Base-by-base conservation (phyloP, 352 stramenopile genomes). In the Phytopythium chamaehyphon region DNA sequence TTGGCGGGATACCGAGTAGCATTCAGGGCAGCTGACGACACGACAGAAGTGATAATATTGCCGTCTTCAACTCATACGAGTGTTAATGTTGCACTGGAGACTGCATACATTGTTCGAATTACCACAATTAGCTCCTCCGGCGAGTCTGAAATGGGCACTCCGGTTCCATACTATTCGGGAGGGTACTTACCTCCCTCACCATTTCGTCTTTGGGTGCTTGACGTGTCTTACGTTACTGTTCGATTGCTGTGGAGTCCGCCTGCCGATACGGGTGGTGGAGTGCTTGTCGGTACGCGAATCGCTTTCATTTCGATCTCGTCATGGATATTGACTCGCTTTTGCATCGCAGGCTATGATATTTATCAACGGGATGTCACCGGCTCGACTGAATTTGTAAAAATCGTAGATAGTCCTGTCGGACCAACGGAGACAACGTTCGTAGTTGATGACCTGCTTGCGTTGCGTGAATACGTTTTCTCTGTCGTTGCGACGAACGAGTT, bases 401-500 rank as follows among this genome's bases (percentile, higher is more conserved):
- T 73, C 21, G 74, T 71, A 42, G 55, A 79, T 12, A 61, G 61
- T 8, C 54, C 43, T 0, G 54, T 31, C 22, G 23, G 51, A 14
- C 40, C 67, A 6, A 42, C 2, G 5, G 50, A 48, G 16, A 70
- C 40, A 8, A 64, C 16, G 16, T 55, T 62, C 18, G 18, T 44
- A 12, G 61, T 63, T 22, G 24, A 16, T 26, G 37, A 47, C 1
- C 53, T 86, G 12, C 28, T 78, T 16, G 67, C 68, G 1, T 47
- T 40, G 0, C 61, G 52, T 6, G 18, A 49, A 5, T 86, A 86
- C 23, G 37, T 57, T 0, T 76, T 86, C 40, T 47, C 49, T 1
- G 35, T 83, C 12, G 47, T 75, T 33, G 67, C 62, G 6, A 50
- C 69, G 10, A 86, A 84, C 42, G 48, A 83, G 52, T 84, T 75